phyloP scores from a whole-genome alignment of 2,329 filamentous ascomycete species.

The Fusarium annulatum region DNA sequence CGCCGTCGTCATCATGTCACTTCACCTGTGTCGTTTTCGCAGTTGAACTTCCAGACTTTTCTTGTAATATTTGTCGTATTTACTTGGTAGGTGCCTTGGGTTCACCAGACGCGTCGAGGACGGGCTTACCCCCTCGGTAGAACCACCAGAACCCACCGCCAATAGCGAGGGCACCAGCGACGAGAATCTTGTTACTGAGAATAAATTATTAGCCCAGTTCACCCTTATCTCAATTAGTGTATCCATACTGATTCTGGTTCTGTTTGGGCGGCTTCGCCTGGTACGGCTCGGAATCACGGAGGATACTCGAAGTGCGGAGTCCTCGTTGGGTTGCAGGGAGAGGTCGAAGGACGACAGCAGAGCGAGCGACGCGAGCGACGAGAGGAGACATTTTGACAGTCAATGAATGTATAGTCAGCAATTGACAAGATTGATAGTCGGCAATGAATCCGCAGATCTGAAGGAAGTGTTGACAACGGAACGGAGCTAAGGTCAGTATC shows the following conservation, averaged over 20 bases:
- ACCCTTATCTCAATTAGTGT: fast-evolving
- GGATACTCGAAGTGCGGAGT: constrained; percentile 31
- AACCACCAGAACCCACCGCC: constrained; percentile 32
- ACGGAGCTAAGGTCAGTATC: constrained; percentile 17
- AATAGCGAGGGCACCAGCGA: constrained; percentile 21
- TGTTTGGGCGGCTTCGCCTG: constrained; percentile 29
- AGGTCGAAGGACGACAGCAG: constrained; percentile 21
- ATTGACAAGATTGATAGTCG: not conserved
- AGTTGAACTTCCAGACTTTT: not conserved
- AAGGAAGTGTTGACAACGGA: not conserved
- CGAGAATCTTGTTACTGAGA: constrained; percentile 33
- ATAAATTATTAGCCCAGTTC: not conserved
- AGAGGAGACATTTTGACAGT: constrained; percentile 22
- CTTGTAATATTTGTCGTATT: not conserved
- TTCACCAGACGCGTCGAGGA: constrained; percentile 21
- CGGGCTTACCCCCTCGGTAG: constrained; percentile 33
- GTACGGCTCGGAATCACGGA: constrained; percentile 31
- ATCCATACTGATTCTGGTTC: constrained; percentile 23
- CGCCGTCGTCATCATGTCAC: not conserved
- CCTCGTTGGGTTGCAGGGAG: constrained; percentile 32
- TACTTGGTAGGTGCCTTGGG: constrained; percentile 24
- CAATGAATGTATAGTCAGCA: not conserved
- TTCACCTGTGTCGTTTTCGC: too few species aligned
- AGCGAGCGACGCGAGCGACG: constrained; percentile 13
- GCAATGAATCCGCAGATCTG: constrained; percentile 7